A percentile compares a stretch with the other conserved stretches of the same genome.
phyloP scores from a whole-genome alignment of 306 rosid genomes.

The Casuarina glauca region DNA sequence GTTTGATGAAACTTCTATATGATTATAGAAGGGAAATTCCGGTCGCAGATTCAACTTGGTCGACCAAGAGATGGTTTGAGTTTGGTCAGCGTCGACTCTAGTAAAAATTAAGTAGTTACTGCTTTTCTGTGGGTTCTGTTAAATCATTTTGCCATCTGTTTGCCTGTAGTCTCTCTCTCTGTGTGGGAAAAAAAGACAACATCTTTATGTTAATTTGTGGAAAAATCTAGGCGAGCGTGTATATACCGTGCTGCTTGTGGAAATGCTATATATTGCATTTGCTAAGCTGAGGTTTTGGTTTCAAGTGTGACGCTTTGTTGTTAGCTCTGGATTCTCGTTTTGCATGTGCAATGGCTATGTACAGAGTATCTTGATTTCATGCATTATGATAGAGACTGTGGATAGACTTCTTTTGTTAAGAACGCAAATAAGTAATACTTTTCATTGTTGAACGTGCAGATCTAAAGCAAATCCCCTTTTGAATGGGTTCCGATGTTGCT shows the following conservation, averaged over 20 bases:
- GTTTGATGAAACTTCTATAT: neutral
- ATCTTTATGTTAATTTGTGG: slow-evolving; percentile 8
- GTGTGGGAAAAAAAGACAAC: neutral
- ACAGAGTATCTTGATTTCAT: slow-evolving; percentile 1
- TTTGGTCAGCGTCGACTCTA: neutral
- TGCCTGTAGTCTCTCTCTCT: neutral
- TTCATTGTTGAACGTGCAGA: slow-evolving; percentile 40
- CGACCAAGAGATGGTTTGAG: neutral
- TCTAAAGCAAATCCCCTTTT: slow-evolving; percentile 25
- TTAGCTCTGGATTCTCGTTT: neutral
- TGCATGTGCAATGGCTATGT: slow-evolving; percentile 7
- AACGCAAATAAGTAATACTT: slow-evolving; percentile 24
- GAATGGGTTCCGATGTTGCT: slow-evolving; percentile 71
- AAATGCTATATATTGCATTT: slow-evolving; percentile 5
- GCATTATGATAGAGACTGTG: neutral
- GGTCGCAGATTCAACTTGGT: neutral
- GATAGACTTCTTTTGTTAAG: slow-evolving; percentile 11
- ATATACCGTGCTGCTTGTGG: slow-evolving; percentile 11
- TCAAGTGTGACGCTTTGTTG: neutral
- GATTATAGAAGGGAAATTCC: neutral
- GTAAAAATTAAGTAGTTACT: neutral
- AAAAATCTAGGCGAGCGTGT: neutral
- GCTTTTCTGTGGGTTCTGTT: neutral
- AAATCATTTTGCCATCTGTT: neutral
- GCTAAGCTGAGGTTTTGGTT: neutral